phyloP scores from a whole-genome alignment of 768 basidiomycete species.

The Mycena metata region DNA sequence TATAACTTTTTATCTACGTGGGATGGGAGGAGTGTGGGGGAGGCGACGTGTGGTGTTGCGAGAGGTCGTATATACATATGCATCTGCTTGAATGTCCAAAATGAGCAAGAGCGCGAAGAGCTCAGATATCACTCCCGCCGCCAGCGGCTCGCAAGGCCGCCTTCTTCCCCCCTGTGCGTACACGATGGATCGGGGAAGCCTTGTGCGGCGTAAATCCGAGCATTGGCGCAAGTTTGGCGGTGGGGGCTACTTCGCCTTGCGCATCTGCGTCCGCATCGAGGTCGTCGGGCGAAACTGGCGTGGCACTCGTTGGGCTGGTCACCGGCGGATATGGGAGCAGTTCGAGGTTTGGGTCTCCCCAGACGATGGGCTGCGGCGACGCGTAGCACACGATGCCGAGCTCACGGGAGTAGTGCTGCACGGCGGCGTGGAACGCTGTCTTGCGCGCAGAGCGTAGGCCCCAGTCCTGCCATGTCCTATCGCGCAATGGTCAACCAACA shows the following conservation, averaged over 20 bases:
- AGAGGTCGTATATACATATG: slow-evolving; percentile 2
- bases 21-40: slow-evolving; percentile 11
- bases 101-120: not conserved
- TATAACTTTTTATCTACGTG: slow-evolving; percentile 14
- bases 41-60: slow-evolving; percentile 25
- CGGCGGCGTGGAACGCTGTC: slow-evolving; percentile 86
- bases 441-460: slow-evolving; percentile 62
- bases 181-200: slow-evolving; percentile 21
- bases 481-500: slow-evolving; percentile 39
- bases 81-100: slow-evolving; percentile 5
- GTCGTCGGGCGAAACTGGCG: slow-evolving; percentile 3
- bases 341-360: slow-evolving; percentile 50
- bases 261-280: slow-evolving; percentile 21
- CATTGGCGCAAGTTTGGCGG: slow-evolving; percentile 6
- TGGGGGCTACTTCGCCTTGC: slow-evolving; percentile 38
- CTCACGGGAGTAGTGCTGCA: slow-evolving; percentile 77
- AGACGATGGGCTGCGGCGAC: slow-evolving; percentile 73
- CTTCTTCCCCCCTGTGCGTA: slow-evolving; percentile 30
- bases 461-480: slow-evolving; percentile 63
- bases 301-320: slow-evolving; percentile 13
- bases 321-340: slow-evolving; percentile 24
- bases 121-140: slow-evolving; percentile 17
- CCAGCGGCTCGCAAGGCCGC: slow-evolving; percentile 19
- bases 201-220: slow-evolving; percentile 31
- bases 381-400: slow-evolving; percentile 74